A percentile compares a stretch with the other conserved stretches of the same genome.
Conservation (phyloP, 1,284 basidiomycete species). For the Pyrrhoderma lamaoense region DNA sequence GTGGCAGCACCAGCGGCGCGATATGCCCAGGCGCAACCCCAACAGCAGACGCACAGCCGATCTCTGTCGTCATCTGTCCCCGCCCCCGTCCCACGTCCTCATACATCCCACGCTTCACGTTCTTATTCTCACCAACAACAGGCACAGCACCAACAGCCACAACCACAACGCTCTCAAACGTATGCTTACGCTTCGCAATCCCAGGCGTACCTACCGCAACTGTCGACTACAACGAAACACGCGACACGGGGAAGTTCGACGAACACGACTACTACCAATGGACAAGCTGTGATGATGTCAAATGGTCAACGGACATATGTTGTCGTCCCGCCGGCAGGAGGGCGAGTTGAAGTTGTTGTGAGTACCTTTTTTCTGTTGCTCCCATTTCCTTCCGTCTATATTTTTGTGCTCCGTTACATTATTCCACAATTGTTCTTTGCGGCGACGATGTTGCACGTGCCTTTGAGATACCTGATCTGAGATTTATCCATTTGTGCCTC, state of each 20-base stretch:
- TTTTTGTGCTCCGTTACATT: no score
- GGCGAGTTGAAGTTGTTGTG: slow-evolving; percentile 14
- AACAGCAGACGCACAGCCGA: background rate
- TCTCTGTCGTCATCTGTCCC: background rate
- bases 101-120: background rate
- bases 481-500: no score
- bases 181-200: slow-evolving; percentile 6
- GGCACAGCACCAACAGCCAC: background rate
- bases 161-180: background rate
- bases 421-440: no score
- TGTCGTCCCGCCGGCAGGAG: slow-evolving; percentile 9
- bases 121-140: slow-evolving; percentile 1
- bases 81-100: background rate
- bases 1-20: no score
- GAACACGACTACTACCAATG: slow-evolving; percentile 3
- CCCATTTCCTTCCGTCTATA: background rate
- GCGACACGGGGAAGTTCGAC: background rate
- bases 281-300: slow-evolving; percentile 11
- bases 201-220: background rate
- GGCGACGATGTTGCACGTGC: no score
- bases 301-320: slow-evolving; percentile 14
- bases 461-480: no score
- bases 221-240: background rate
- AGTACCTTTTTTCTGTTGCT: background rate
- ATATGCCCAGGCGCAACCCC: slow-evolving; percentile 2